phyloP scores from a whole-genome alignment of 202 grass and related monocot species.

The Carex arenaria region DNA sequence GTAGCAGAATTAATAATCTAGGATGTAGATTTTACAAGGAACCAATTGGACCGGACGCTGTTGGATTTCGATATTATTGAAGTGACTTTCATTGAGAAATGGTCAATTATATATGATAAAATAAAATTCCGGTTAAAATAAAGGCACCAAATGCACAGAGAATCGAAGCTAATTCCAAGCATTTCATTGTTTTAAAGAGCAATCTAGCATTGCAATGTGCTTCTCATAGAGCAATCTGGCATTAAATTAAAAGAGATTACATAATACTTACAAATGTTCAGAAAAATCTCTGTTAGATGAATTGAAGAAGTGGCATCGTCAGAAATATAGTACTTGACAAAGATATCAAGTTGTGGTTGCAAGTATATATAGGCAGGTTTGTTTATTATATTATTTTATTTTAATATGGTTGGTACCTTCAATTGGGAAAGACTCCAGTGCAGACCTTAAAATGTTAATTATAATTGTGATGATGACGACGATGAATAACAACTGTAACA shows the following conservation, averaged over 20 bases:
- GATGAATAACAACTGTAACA: neutral
- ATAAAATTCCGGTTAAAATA: neutral
- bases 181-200: neutral
- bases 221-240: neutral
- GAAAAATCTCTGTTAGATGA: neutral
- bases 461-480: neutral
- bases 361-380: neutral
- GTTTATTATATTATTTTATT: neutral
- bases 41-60: neutral
- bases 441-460: neutral
- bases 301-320: neutral
- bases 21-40: neutral
- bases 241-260: neutral
- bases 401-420: neutral
- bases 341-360: neutral
- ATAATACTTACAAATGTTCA: conserved; percentile 10
- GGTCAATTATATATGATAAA: neutral
- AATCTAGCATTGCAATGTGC: neutral
- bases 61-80: neutral
- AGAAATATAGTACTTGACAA: neutral
- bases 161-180: no score
- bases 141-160: neutral
- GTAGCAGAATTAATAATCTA: neutral
- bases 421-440: neutral
- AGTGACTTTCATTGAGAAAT: neutral